Evolutionary conservation across 2,329 filamentous ascomycete genomes (phyloP).

Genomic region (Drechmeria coniospora): DNA sequence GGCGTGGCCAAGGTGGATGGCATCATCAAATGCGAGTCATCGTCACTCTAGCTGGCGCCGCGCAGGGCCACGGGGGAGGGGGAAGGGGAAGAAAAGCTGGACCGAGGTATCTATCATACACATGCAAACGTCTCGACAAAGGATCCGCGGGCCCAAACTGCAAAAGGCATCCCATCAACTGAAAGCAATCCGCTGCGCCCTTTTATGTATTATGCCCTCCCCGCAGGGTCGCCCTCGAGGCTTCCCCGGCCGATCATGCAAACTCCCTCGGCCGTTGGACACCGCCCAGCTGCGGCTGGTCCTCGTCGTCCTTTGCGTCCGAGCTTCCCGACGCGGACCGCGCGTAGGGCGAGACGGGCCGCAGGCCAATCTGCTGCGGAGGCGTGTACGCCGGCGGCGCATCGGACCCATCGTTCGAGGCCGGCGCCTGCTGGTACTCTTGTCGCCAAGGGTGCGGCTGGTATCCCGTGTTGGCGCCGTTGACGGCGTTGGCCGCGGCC

Average conservation of each 20-base stretch:
- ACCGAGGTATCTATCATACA: no score
- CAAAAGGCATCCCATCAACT: no score
- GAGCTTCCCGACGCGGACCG: conserved; percentile 12
- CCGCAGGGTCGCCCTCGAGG: no score
- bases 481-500: conserved; percentile 4
- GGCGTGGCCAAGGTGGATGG: no score
- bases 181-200: no score
- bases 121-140: no score
- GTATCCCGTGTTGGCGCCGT: conserved; percentile 9
- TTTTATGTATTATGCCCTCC: no score
- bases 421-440: conserved; percentile 6
- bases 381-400: conserved; percentile 19
- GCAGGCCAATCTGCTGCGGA: conserved; percentile 15
- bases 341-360: conserved; percentile 12
- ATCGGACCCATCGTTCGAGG: conserved; percentile 10
- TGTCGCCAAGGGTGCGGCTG: conserved; percentile 16
- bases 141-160: no score
- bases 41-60: no score
- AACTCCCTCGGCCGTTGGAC: conserved; percentile 19
- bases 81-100: no score
- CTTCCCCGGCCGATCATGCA: conserved; percentile 8
- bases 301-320: conserved; percentile 14
- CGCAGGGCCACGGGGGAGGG: no score
- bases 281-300: conserved; percentile 15
- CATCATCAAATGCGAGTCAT: no score